Conservation (phyloP, 2,329 filamentous ascomycete genomes). For the Alternaria longipes region DNA sequence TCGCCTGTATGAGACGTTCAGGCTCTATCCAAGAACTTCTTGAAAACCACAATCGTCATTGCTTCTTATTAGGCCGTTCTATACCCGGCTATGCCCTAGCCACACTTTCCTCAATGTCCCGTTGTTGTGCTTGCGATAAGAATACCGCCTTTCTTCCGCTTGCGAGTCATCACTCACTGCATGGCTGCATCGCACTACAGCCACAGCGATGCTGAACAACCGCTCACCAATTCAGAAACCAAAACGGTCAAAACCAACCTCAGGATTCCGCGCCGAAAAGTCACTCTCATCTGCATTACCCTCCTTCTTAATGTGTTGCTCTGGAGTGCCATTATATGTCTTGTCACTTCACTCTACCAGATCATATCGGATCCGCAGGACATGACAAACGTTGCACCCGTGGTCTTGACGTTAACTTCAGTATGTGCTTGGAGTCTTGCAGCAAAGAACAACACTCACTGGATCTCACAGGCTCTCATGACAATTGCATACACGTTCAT, state of each 20-base stretch:
- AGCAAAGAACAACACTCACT: background rate
- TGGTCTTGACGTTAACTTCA: slow-evolving; percentile 44
- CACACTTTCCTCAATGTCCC: slow-evolving; percentile 17
- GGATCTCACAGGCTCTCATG: slow-evolving; percentile 38
- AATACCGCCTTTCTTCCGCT: slow-evolving; percentile 17
- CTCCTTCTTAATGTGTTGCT: slow-evolving; percentile 47
- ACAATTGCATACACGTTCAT: slow-evolving; percentile 47
- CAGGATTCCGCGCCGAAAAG: slow-evolving; percentile 38
- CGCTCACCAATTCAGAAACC: slow-evolving; percentile 24
- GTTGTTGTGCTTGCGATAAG: slow-evolving; percentile 30
- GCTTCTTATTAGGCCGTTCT: slow-evolving; percentile 18
- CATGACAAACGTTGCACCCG: slow-evolving; percentile 38
- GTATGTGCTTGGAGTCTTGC: slow-evolving; percentile 29
- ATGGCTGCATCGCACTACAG: slow-evolving; percentile 21
- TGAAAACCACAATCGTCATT: slow-evolving; percentile 23
- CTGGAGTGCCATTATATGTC: slow-evolving; percentile 44
- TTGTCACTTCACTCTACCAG: slow-evolving; percentile 41
- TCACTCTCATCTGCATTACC: slow-evolving; percentile 47
- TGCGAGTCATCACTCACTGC: slow-evolving; percentile 10
- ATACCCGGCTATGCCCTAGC: slow-evolving; percentile 10
- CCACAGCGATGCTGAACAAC: slow-evolving; percentile 32
- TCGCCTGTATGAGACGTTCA: slow-evolving; percentile 38
- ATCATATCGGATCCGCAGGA: slow-evolving; percentile 41
- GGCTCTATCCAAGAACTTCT: slow-evolving; percentile 39
- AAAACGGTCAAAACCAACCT: slow-evolving; percentile 15